Evolutionary conservation across 2,329 filamentous ascomycete species (phyloP).

Genomic region (Chaetomiaceae sp.): DNA sequence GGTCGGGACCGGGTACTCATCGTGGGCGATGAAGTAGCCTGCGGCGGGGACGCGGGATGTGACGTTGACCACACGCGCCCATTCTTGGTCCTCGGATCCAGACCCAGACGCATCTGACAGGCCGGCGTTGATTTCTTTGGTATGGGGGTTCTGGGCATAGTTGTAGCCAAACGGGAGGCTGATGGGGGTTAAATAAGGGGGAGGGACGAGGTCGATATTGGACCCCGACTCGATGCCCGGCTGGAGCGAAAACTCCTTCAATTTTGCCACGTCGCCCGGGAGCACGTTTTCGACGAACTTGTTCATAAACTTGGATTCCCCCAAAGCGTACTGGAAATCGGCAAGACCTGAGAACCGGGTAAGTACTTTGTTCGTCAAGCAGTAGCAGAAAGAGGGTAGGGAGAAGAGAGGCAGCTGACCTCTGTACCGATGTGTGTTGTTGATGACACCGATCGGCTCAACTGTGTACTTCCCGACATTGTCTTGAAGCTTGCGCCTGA

Average conservation of each 20-base stretch:
- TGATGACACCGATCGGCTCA: conserved; percentile 66
- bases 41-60: conserved; percentile 53
- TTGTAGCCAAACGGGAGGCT: conserved; percentile 71
- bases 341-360: conserved; percentile 55
- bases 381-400: background rate
- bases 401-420: conserved; percentile 40
- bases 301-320: conserved; percentile 62
- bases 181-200: conserved; percentile 71
- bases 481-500: conserved; percentile 64
- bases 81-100: conserved; percentile 50
- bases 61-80: conserved; percentile 50
- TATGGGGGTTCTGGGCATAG: conserved; percentile 81
- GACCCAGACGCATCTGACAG: conserved; percentile 10
- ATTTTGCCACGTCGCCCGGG: conserved; percentile 55
- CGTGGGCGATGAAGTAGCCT: conserved; percentile 54
- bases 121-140: conserved; percentile 37
- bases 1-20: conserved; percentile 56
- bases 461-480: conserved; percentile 63
- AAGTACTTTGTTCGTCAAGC: too few species aligned
- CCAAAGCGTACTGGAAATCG: conserved; percentile 79
- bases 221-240: conserved; percentile 54
- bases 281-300: conserved; percentile 68
- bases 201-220: conserved; percentile 69
- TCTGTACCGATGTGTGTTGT: conserved; percentile 81
- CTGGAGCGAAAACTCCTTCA: conserved; percentile 61